Percentiles rank a stretch among this genome's conserved stretches.
Conservation (phyloP, 257 asterid species). For the Solanum etuberosum region DNA sequence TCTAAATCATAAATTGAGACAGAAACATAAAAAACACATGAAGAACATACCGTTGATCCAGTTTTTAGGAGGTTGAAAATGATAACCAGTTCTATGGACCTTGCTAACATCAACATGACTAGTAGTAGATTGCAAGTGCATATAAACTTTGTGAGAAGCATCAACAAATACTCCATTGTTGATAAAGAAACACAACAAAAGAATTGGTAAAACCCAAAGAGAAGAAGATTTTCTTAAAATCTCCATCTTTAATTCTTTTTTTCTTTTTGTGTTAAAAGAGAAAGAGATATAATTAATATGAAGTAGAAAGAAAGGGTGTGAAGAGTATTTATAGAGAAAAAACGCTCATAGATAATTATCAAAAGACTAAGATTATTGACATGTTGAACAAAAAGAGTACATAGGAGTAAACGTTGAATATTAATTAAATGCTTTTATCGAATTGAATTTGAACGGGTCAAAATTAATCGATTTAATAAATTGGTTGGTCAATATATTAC, state of each 20-base stretch:
- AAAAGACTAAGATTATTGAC: neutral
- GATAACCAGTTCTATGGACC: slow-evolving; percentile 41
- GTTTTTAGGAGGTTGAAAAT: slow-evolving; percentile 48
- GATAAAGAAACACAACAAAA: neutral
- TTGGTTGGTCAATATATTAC: no score
- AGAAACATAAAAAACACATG: neutral
- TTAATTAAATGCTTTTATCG: neutral
- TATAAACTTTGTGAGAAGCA: slow-evolving; percentile 14
- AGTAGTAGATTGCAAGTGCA: slow-evolving; percentile 3
- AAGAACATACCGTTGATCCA: slow-evolving; percentile 40
- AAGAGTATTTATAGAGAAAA: neutral
- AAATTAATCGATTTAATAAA: neutral
- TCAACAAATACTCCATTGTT: slow-evolving; percentile 2
- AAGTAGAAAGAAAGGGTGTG: neutral
- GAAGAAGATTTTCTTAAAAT: neutral
- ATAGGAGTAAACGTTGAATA: neutral
- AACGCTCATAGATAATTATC: neutral
- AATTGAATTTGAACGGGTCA: rapidly evolving
- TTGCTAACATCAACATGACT: neutral
- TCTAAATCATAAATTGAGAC: neutral
- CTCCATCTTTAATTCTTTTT: neutral
- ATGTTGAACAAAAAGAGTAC: neutral
- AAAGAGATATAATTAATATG: neutral
- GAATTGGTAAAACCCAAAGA: neutral
- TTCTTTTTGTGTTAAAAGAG: neutral